Base-by-base conservation (phyloP, 148 eudicot genomes). In the Vaccinium myrtillus region DNA sequence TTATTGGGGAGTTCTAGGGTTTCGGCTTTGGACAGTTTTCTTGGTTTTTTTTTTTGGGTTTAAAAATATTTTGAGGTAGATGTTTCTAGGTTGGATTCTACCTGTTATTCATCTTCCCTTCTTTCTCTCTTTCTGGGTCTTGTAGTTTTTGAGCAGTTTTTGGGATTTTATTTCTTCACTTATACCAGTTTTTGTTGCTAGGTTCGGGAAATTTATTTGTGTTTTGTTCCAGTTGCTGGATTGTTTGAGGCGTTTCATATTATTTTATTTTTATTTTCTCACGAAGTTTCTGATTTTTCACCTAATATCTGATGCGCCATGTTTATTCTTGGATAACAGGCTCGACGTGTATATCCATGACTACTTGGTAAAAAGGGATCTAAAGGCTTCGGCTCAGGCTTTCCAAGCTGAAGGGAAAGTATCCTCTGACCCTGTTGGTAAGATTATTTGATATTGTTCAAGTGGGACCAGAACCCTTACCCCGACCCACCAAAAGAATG, bases 391-490 rank as follows among this genome's bases (percentile, higher is more conserved):
- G 81, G 94, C 94, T n/a, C 91, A 93, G 85, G 92, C 93, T 61
- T 94, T 94, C 87, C 91, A 91, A 90, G 88, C 91, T 56, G 98
- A 94, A 89, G 98, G 94, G 79, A 90, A 92, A 88, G 93, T 94
- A 67, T 90, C 98, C 59, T 86, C 94, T 83, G 95, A 93, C 81
- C 92, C 92, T 43, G 93, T 87, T 76, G 98, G 98, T 94, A 91
- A 88, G 91, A 77, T 84, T 18, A 6, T 83, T 19, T 51, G 27
- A 71, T 25, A 71, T 50, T 50, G 18, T 30, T 19, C 19, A 65
- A 69, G 43, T 5, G 36, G 55, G 39, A n/a, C 15, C 16, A 55
- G 3, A 75, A 19, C 23, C 78, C 53, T 19, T 43, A 32, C 51
- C 78, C 8, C 53, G 13, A 9, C 13, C 18, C 4, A 14, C 23